A percentile compares a stretch with the other conserved stretches of the same genome.
These are phyloP conservation scores for Penicillium waksmanii DNA, from an alignment of 495 filamentous ascomycete species.

Conservation along the genomic window DNA sequence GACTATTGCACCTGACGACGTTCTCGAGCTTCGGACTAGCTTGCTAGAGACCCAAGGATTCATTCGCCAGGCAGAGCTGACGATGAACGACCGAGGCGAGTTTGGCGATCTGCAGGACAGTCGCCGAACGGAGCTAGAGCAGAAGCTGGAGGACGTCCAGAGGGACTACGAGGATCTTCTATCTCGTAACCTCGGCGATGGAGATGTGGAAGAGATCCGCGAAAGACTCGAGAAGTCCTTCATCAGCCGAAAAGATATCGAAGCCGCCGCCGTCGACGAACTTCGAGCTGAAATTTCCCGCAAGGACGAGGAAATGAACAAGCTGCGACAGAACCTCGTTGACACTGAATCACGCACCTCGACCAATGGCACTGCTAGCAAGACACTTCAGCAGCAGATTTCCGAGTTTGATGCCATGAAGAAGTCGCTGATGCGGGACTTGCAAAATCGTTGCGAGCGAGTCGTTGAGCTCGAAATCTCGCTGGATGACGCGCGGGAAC, in stretches of 20 bases:
- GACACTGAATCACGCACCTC: slow-evolving; percentile 68
- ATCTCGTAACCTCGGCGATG: slow-evolving; percentile 74
- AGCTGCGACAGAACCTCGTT: slow-evolving; percentile 74
- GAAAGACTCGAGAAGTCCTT: slow-evolving; percentile 76
- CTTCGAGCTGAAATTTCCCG: slow-evolving; percentile 70
- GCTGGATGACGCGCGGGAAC: slow-evolving; percentile 93
- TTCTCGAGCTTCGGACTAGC: slow-evolving; percentile 73
- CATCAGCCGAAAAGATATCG: slow-evolving; percentile 68
- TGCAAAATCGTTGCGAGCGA: slow-evolving; percentile 96
- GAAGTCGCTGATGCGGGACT: slow-evolving; percentile 97
- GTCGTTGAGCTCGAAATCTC: slow-evolving; percentile 98
- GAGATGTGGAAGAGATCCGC: slow-evolving; percentile 84
- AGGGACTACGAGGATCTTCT: slow-evolving; percentile 81
- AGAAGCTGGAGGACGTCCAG: slow-evolving; percentile 70
- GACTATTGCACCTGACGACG: slow-evolving; percentile 76
- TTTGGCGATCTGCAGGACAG: slow-evolving; percentile 63
- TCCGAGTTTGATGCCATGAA: slow-evolving; percentile 99
- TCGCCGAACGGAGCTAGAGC: slow-evolving; percentile 72
- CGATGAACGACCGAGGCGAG: slow-evolving; percentile 68
- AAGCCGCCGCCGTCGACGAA: slow-evolving; percentile 69
- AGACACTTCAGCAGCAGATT: slow-evolving; percentile 96
- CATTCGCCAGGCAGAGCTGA: slow-evolving; percentile 89
- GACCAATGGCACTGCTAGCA: slow-evolving; percentile 74
- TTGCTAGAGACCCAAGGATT: slow-evolving; percentile 89
- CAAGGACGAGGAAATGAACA: slow-evolving; percentile 76